A percentile compares a stretch with the other conserved stretches of the same genome.
Conservation (phyloP, 1,284 basidiomycete species). For the Ustilago tritici region DNA sequence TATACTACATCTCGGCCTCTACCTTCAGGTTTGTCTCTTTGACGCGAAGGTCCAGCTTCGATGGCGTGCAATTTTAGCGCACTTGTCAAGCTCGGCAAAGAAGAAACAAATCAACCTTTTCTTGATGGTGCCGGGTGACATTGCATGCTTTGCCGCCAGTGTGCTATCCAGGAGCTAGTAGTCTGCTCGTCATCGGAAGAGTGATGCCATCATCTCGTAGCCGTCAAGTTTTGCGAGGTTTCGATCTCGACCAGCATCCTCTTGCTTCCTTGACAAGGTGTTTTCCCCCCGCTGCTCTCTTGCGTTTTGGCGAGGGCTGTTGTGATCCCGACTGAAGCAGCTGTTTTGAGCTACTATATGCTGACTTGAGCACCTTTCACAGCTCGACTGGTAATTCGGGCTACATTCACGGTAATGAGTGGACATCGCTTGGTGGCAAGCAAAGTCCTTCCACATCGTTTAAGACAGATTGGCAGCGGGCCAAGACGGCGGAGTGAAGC, state of each 20-base stretch:
- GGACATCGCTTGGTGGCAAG: too few relatives aligned
- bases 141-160: conserved; percentile 19
- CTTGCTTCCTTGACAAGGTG: background rate
- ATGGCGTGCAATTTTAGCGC: too few relatives aligned
- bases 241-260: background rate
- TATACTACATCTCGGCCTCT: background rate
- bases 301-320: background rate
- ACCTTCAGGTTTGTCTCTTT: background rate
- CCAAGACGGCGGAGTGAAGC: background rate
- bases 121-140: background rate
- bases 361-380: too few relatives aligned
- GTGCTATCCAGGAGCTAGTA: background rate
- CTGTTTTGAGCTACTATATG: too few relatives aligned
- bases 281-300: background rate
- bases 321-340: too few relatives aligned
- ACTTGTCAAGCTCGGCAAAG: conserved; percentile 19
- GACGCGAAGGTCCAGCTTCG: too few relatives aligned
- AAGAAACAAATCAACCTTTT: background rate
- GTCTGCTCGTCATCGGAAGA: conserved; percentile 10
- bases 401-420: too few relatives aligned
- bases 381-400: too few relatives aligned
- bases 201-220: conserved; percentile 14
- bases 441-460: too few relatives aligned
- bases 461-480: too few relatives aligned
- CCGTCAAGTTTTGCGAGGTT: background rate